Evolutionary conservation across 371 early-diverging fungal species (phyloP), one percentile per base, ranked within the genome.

Genomic region (Mucor saturninus): DNA sequence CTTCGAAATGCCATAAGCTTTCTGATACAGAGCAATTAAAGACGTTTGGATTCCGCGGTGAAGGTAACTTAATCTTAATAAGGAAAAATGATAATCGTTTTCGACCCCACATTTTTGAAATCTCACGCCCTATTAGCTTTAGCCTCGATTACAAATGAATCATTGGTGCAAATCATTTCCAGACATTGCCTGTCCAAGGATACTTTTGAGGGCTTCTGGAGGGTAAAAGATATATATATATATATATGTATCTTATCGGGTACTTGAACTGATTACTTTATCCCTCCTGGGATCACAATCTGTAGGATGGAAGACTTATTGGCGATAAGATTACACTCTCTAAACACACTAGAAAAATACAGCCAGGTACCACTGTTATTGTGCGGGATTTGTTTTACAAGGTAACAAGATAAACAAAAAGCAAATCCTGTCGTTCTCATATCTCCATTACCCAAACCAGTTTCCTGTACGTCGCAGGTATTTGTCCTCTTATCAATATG

Each of bases 11-110:
- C 46, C 75, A 75, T 28, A 67, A 71, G 1, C 46, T 82, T 0
- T 45, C 68, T 21, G 86, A 86, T 57, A 64, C 84, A 1, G 63
- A 77, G 10, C 61, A 69, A 4, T 62, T 79, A 13, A 61, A 61
- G 6, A 81, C 89, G 1, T 88, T 82, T 74, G 91, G 91, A n/a
- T 91, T 85, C 56, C 81, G 89, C 3, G 91, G 91, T 2, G 87
- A 89, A 86, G 89, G 89, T 87, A 46, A 46, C 21, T 46, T 21
- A n/a, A 42, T 1, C 21, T 21, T 35, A 6, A 35, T 35, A 35
- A 4, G 35, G 35, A 8, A 21, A 21, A 21, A 21, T 8, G 35
- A 8, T 35, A 8, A 6, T 35, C 8, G 35, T 35, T 35, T 6
- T 8, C 35, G 6, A 35, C 35, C 4, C 4, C 8, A 8, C 35